Base-by-base conservation (phyloP, 2,329 filamentous ascomycete genomes). In the Orbilia brochopaga region DNA sequence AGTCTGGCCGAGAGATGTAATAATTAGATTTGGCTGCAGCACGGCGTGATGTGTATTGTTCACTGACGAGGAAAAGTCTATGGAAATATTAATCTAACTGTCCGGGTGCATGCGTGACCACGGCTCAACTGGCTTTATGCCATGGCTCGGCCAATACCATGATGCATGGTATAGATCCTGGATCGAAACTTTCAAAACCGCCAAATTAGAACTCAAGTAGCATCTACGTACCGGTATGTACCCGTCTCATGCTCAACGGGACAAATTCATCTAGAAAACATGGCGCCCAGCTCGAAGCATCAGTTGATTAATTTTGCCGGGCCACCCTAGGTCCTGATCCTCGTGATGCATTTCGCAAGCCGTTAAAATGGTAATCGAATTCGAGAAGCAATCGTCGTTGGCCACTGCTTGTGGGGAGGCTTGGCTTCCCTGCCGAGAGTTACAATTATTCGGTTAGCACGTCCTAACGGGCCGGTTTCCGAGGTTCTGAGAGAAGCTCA, bases 401-500 rank as follows among this genome's bases (percentile, higher is more conserved):
- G 4, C 3, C 4, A 32, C 40, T 13, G 21, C 48, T 11, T 32
- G 30, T 32, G 62, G 56, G 51, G 10, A 32, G 17, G 17, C 42
- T 65, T 65, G 65, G 58, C 60, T 59, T 60, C 67, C 65, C 60
- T 65, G 55, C 56, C 23, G 42, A 65, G 67, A 55, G 24, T 72
- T n/a, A n/a, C 60, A 70, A 37, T 50, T 24, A 17, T 19, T 56
- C 53, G 60, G 55, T 56, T 21, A 35, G 35, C 37, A 63, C 24
- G 46, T 54, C 55, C 55, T 50, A 65, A 72, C 67, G 67, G 67
- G 58, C 67, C 67, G 67, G 51, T 65, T 65, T 65, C 67, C 67
- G 67, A 57, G 35, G 27, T 32, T 60, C 24, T 42, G 30, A 50
- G 35, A 37, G 50, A 46, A 58, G 60, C 55, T 56, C 21, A 61